Evolutionary conservation across 306 rosid species (phyloP), one percentile per base, ranked within the genome.

Genomic region (Citrullus mucosospermus): DNA sequence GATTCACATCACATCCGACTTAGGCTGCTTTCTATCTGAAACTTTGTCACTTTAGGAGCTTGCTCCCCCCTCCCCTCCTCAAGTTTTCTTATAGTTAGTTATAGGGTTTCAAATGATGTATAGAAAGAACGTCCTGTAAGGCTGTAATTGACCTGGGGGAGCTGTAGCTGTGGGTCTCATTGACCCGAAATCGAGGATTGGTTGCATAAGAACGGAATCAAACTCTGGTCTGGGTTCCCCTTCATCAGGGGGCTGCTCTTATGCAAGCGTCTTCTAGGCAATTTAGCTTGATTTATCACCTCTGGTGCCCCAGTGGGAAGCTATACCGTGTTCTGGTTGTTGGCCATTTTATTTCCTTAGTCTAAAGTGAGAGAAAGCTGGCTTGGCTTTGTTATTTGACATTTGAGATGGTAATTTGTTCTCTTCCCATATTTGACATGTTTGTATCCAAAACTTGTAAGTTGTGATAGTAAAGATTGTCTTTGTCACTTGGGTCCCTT

Each of bases 1-100:
- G 92, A 84, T 82, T 83, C 87, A 89, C 65, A 90, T 81, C 85
- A 89, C 83, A 44, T 62, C 78, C 4, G 90, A 87, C 81, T 78
- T 89, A 85, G 60, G 82, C 81, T 28, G 89, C 82, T 78, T 79
- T 81, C 59, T 81, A 79, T 87, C 91, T 63, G 91, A 85, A 67
- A 89, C 43, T 28, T 70, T 46, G 32, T 46, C 8, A 16, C 54
- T 53, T 53, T 53, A 53, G 57, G 57, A 53, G 57, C 54, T 12
- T 48, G 54, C 54, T 48, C 17, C 54, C 54, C 53, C 54, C 50
- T 0, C 5, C 50, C 39, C 5, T 9, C 48, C 16, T 12, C 54
- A 12, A 12, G 57, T 5, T 53, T 53, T 53, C 57, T 6, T 53
- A 6, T 53, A 16, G 20, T 53, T 5, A 70, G 76, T n/a, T 46